Base-by-base conservation (phyloP, 225 moss, liverwort and hornwort species). In the Pseudisothecium myosuroides region DNA sequence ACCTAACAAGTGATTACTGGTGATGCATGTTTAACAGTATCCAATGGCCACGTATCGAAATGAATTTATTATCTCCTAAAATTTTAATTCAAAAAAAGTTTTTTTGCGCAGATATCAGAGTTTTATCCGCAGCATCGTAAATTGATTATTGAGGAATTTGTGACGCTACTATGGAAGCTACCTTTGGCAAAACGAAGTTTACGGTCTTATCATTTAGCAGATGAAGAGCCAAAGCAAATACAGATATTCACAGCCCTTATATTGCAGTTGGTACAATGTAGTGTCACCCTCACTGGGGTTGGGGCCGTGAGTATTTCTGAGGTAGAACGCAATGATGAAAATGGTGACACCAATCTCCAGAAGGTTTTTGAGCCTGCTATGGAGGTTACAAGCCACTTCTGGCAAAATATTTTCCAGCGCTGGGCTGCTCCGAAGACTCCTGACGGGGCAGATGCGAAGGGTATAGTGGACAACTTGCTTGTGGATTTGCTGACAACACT, bases 221-320 rank as follows among this genome's bases (percentile, higher is more conserved):
- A 97, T 83, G 98, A 98, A 92, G 98, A 96, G 85, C 93, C 98
- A 54, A 96, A 96, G 88, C 98, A 96, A 84, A 96, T 98, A 81
- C 98, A 98, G 90, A 97, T 98, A 86, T 90, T 98, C 87, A 98
- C 98, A 87, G 97, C 98, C 27, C 95, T 98, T n/a, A 91, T 98
- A 82, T 91, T 98, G 68, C 98, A 98, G 91, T 91, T 98, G 75
- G 95, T 97, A 74, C 98, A 98, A 84, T 96, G 98, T 83, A 96
- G 97, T 93, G 98, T 98, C 74, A 92, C 92, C 58, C 95, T 98
- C 82, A 92, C 91, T 49, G 96, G 89, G 67, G 59, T 86, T 83
- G 90, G 87, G 72, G 86, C 90, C 79, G 83, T 88, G 58, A 74
- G 66, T 75, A 92, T 83, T 66, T 54, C 89, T 89, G 91, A 92